Evolutionary conservation across 805 yeast species (phyloP).

Genomic region (Kodamaea jinghongensis): DNA sequence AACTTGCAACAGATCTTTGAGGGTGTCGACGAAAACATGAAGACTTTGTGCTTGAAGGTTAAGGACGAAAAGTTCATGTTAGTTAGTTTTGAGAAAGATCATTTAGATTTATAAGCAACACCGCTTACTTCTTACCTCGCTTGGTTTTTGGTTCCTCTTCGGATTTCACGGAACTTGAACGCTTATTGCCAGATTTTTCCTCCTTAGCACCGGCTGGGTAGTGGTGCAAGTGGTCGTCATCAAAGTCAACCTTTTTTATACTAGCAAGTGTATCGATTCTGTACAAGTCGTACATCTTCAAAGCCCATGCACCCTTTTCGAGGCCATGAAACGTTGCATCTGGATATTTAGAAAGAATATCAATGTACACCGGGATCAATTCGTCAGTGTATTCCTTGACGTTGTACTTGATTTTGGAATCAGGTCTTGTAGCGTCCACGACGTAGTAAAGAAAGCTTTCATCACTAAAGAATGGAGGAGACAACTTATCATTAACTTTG

Average conservation of each 20-base stretch:
- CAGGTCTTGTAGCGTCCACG: slow-evolving; percentile 21
- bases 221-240: slow-evolving; percentile 7
- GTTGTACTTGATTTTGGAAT: slow-evolving; percentile 38
- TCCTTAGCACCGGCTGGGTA: slow-evolving; percentile 1
- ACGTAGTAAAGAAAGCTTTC: slow-evolving; percentile 41
- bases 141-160: slow-evolving; percentile 1
- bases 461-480: slow-evolving; percentile 50
- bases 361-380: slow-evolving; percentile 22
- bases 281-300: slow-evolving; percentile 29
- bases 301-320: slow-evolving; percentile 39
- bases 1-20: slow-evolving; percentile 31
- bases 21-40: slow-evolving; percentile 30
- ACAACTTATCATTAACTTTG: slow-evolving; percentile 16
- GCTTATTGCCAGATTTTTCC: background rate
- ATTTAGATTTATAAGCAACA: slow-evolving; percentile 21
- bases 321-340: slow-evolving; percentile 14
- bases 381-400: slow-evolving; percentile 41
- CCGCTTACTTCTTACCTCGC: background rate
- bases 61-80: slow-evolving; percentile 35
- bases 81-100: slow-evolving; percentile 37
- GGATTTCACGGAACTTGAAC: too few species aligned
- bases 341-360: slow-evolving; percentile 10
- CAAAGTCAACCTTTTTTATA: slow-evolving; percentile 21
- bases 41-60: slow-evolving; percentile 23
- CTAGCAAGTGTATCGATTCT: slow-evolving; percentile 23